These are phyloP conservation scores for Nitzschia sp. DNA, from an alignment of 108 stramenopile species.

Conservation along the genomic window DNA sequence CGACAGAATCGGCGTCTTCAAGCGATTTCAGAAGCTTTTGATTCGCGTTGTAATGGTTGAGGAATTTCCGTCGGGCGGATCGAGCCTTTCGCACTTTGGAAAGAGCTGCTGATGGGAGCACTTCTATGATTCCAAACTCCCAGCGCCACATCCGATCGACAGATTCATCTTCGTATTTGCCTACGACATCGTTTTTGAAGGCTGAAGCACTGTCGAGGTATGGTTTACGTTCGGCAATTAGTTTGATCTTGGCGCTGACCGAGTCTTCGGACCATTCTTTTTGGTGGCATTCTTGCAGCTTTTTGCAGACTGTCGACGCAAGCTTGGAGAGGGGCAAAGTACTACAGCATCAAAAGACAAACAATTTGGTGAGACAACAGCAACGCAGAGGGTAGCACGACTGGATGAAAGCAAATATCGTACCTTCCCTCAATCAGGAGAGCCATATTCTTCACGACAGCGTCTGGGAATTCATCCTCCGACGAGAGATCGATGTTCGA, in stretches of 20 bases:
- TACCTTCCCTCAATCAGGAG: constrained; percentile 65
- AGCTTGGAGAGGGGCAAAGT: constrained; percentile 52
- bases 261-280: constrained; percentile 39
- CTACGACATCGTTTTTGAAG: constrained; percentile 10
- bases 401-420: constrained; percentile 4
- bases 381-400: not conserved
- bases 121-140: constrained; percentile 68
- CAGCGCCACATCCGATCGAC: constrained; percentile 72
- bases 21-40: constrained; percentile 50
- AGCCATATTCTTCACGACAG: constrained; percentile 46
- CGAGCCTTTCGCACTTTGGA: constrained; percentile 63
- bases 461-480: constrained; percentile 54
- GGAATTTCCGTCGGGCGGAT: constrained; percentile 55
- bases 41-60: constrained; percentile 46
- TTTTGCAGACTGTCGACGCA: constrained; percentile 30
- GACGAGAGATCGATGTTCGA: not conserved
- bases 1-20: constrained; percentile 37
- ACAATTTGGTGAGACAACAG: constrained; percentile 1
- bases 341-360: constrained; percentile 16
- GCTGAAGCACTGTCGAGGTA: constrained; percentile 27
- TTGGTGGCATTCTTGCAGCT: constrained; percentile 30
- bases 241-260: constrained; percentile 66
- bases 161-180: constrained; percentile 30
- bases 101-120: constrained; percentile 43
- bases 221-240: constrained; percentile 62